Conservation (phyloP, 1,139 yeast species). For the Diutina scorzettiae region DNA sequence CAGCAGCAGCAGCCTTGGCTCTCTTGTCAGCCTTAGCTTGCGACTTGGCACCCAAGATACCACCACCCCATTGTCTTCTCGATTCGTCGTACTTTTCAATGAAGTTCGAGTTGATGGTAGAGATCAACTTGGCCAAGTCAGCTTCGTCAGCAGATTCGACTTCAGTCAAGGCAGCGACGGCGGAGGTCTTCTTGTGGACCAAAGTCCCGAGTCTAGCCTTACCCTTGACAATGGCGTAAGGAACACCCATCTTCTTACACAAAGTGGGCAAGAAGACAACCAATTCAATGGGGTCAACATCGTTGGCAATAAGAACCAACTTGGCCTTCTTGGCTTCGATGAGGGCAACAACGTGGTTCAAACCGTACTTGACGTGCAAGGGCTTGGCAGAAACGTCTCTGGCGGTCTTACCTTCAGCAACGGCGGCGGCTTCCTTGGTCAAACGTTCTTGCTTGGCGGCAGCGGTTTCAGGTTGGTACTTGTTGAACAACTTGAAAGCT, state of each 20-base stretch:
- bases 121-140: slow-evolving; percentile 81
- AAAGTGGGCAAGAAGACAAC: slow-evolving; percentile 95
- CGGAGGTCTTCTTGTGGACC: slow-evolving; percentile 93
- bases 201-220: slow-evolving; percentile 97
- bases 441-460: slow-evolving; percentile 98
- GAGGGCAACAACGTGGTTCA: slow-evolving; percentile 94
- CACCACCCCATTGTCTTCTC: slow-evolving; percentile 99
- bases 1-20: slow-evolving; percentile 10
- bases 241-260: slow-evolving; percentile 98
- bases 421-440: slow-evolving; percentile 96
- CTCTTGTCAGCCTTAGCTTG: slow-evolving; percentile 50
- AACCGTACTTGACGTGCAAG: slow-evolving; percentile 90
- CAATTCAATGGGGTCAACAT: slow-evolving; percentile 96
- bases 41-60: slow-evolving; percentile 91
- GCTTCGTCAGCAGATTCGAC: slow-evolving; percentile 90
- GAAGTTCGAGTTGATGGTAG: slow-evolving; percentile 90
- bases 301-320: slow-evolving; percentile 93
- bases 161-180: slow-evolving; percentile 95
- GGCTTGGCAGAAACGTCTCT: slow-evolving; percentile 96
- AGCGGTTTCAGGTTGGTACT: slow-evolving; percentile 95
- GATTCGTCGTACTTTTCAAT: slow-evolving; percentile 84
- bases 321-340: slow-evolving; percentile 90
- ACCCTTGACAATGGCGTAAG: slow-evolving; percentile 97
- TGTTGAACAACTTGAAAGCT: slow-evolving; percentile 92
- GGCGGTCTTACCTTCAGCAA: slow-evolving; percentile 94